Base-by-base conservation (phyloP, 805 yeast genomes). In the Starmerella kuoi region DNA sequence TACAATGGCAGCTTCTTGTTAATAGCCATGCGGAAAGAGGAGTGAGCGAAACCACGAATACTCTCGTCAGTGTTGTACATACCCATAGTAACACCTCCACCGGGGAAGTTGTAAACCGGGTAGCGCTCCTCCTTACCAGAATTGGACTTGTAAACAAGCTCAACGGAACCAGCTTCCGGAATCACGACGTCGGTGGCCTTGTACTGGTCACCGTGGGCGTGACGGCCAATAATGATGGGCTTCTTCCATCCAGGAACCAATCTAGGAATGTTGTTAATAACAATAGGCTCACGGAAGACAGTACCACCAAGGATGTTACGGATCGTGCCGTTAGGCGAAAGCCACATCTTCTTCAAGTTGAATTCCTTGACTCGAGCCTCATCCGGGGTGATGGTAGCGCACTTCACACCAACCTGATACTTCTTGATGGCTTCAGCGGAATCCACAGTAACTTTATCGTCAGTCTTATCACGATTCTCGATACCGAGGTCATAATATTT, bases 51-150 rank as follows among this genome's bases (percentile, higher is more conserved):
- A 21, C 86, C 96, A 15, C 64, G 63, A 55, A 88, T 87, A 24
- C 95, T 83, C 61, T 79, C 87, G 55, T 82, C 94, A 31, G 96
- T 87, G 70, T 88, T 88, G 72, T 87, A 88, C 97, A 88, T 88
- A 46, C 91, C 77, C 64, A 87, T 61, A 8, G 86, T 94, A 39
- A 86, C 91, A 45, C 88, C 87, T 45, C 75, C 72, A 34, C 84
- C 76, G 50, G 69, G 67, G 66, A 69, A 85, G 58, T 79, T 72
- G 59, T 63, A 84, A 30, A 84, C 86, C 40, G 79, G 74, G 57
- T 68, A 68, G 37, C 68, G 72, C 54, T 67, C 60, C 49, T 68
- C 72, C 18, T 73, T 66, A 26, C 87, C 86, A 50, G 75, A 59
- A 36, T 63, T 65, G 40, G 94, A 87, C 47, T 76, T 79, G 72